These are phyloP conservation scores for Verticillium tricorpus DNA, from an alignment of 2,329 filamentous ascomycete genomes.

Conservation along the genomic window DNA sequence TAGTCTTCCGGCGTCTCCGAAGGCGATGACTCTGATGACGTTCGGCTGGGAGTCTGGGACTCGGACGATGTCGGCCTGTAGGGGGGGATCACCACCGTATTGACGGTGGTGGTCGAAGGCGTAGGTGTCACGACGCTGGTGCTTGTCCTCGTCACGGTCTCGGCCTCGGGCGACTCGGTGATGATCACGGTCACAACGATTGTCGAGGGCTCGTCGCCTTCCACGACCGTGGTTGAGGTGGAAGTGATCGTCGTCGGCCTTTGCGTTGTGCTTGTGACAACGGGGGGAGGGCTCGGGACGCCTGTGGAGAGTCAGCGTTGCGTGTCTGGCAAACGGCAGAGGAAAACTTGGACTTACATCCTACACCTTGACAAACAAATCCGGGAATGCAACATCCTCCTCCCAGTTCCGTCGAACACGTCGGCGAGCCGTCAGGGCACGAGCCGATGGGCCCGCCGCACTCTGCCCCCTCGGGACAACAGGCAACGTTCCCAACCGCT, in stretches of 20 bases:
- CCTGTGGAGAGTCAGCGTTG: conserved; percentile 20
- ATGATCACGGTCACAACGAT: conserved; percentile 35
- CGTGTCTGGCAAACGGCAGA: conserved; percentile 1
- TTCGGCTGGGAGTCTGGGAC: conserved; percentile 26
- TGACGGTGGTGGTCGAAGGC: conserved; percentile 30
- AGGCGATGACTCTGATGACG: conserved; percentile 17
- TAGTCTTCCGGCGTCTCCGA: conserved; percentile 34
- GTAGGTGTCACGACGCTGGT: conserved; percentile 29
- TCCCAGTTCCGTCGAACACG: conserved; percentile 60
- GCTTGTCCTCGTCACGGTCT: conserved; percentile 32
- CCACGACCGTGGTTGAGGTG: conserved; percentile 31
- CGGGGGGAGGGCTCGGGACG: conserved; percentile 23
- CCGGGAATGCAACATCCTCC: conserved; percentile 74
- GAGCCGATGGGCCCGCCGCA: conserved; percentile 59
- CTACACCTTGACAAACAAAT: conserved; percentile 63
- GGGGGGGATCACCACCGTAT: conserved; percentile 37
- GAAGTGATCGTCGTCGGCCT: conserved; percentile 31
- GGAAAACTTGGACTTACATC: conserved; percentile 50
- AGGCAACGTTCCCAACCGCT: conserved; percentile 65
- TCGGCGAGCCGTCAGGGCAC: conserved; percentile 59
- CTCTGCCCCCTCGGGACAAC: conserved; percentile 61
- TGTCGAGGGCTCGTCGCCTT: conserved; percentile 30
- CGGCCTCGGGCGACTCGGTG: conserved; percentile 29
- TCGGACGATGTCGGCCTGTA: conserved; percentile 38
- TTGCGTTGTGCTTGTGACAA: conserved; percentile 14